Evolutionary conservation across 768 basidiomycete genomes (phyloP), one percentile per base, ranked within the genome.

Genomic region (Trametes cingulata): DNA sequence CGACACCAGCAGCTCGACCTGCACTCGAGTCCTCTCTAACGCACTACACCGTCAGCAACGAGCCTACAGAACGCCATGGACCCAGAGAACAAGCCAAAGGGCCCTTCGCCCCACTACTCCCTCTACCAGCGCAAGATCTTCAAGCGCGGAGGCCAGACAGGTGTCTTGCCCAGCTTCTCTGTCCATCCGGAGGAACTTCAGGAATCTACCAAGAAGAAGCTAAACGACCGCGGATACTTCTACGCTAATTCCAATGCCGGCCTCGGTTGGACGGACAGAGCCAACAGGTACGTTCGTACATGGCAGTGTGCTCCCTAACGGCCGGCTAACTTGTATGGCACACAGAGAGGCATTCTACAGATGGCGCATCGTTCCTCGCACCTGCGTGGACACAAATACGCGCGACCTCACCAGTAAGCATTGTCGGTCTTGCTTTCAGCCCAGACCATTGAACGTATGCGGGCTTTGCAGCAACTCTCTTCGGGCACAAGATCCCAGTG

Each of bases 211-310:
- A 77, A 77, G 71, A 69, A 74, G 64, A 78, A 76, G 52, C 67
- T 79, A 29, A 79, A 72, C 54, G 76, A 80, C 60, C 73, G 81
- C 33, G 78, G 75, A 3, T 82, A 80, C 68, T 78, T 80, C 54
- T 83, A 82, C 62, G 81, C 81, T 1, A 78, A 77, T 65, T 80
- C 79, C 12, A 83, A 83, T 60, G 82, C 82, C 0, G 82, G 82
- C 1, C 61, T 82, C 0, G 77, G 78, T 15, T 82, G 79, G 78
- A 83, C 82, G 0, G 77, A 82, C 68, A 68, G 74, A 54, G 81
- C 82, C 1, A 83, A 84, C 68, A 71, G 80, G 75, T 72, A 25
- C n/a, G n/a, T n/a, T n/a, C n/a, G n/a, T 14, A 19, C 25, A 35
- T 7, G 13, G 20, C 36, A 19, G 5, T 20, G 24, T 20, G 33